A percentile compares a stretch with the other conserved stretches of the same genome.
These are phyloP conservation scores for Phytophthora megakarya DNA, from an alignment of 352 stramenopile species.

Conservation along the genomic window DNA sequence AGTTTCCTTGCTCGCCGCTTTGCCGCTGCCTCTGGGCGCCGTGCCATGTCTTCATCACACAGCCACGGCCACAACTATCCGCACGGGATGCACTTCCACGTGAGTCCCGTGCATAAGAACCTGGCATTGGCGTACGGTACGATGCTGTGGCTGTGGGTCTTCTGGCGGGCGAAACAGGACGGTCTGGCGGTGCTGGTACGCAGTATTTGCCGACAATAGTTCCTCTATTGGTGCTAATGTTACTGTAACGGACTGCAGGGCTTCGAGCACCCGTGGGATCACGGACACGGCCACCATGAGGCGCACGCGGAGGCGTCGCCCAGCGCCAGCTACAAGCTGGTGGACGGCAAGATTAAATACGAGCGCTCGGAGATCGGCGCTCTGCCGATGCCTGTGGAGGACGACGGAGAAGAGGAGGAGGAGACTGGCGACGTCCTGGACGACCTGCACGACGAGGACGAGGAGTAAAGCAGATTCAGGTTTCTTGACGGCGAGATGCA, in stretches of 20 bases:
- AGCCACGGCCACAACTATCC: constrained; percentile 69
- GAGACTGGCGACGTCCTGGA: constrained; percentile 23
- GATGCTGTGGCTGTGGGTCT: constrained; percentile 92
- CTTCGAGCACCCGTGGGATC: constrained; percentile 88
- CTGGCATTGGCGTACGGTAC: constrained; percentile 85
- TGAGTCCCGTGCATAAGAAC: constrained; percentile 89
- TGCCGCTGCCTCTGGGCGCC: constrained; percentile 42
- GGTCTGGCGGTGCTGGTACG: constrained; percentile 76
- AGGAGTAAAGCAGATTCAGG: constrained; percentile 26
- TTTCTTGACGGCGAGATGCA: constrained; percentile 6
- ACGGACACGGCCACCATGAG: constrained; percentile 62
- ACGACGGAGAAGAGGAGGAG: constrained; percentile 41
- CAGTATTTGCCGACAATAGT: constrained; percentile 5
- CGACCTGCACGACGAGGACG: constrained; percentile 35
- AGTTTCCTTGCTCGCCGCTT: constrained; percentile 61
- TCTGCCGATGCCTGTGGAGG: constrained; percentile 59
- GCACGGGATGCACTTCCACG: constrained; percentile 90
- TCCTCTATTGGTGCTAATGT: neutral
- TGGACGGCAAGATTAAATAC: constrained; percentile 67
- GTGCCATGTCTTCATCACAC: constrained; percentile 65
- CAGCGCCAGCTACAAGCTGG: constrained; percentile 36
- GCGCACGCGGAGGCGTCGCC: constrained; percentile 46
- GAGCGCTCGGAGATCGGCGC: constrained; percentile 71
- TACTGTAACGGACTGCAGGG: constrained; percentile 53
- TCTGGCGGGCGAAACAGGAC: constrained; percentile 90